Evolutionary conservation across 495 filamentous ascomycete species (phyloP).

Genomic region (Hypoxylon lenormandii): DNA sequence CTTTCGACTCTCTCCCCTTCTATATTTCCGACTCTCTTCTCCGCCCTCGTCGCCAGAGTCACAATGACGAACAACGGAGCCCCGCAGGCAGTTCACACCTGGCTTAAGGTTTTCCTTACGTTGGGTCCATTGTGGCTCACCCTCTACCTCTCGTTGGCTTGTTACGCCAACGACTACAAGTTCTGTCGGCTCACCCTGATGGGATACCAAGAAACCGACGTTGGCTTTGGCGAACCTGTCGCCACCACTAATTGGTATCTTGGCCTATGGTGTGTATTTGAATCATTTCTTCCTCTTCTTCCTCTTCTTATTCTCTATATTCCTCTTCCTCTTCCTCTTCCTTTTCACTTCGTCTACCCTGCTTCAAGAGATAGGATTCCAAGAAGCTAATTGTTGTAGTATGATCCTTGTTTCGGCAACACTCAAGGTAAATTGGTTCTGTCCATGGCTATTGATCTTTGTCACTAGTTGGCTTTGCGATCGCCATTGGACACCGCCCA

Average conservation of each 20-base stretch:
- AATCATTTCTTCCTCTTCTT: background rate
- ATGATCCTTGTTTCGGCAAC: constrained; percentile 22
- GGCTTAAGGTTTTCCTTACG: constrained; percentile 37
- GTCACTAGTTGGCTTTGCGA: constrained; percentile 10
- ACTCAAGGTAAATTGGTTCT: constrained; percentile 23
- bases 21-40: background rate
- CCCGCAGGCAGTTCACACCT: background rate
- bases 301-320: background rate
- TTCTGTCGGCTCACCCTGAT: constrained; percentile 15
- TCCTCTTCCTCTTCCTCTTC: background rate
- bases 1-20: background rate
- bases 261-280: constrained; percentile 2
- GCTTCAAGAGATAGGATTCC: background rate
- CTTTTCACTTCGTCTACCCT: background rate
- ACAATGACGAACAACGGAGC: background rate
- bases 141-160: constrained; percentile 7
- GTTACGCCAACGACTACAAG: constrained; percentile 18
- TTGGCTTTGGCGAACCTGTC: constrained; percentile 1
- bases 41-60: background rate
- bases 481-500: constrained; percentile 17
- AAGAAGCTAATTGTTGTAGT: background rate
- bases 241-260: background rate
- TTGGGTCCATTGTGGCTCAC: constrained; percentile 11
- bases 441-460: constrained; percentile 7
- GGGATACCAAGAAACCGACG: background rate